Base-by-base conservation (phyloP, 2,329 filamentous ascomycete species). In the Simplicillium aogashimaense region DNA sequence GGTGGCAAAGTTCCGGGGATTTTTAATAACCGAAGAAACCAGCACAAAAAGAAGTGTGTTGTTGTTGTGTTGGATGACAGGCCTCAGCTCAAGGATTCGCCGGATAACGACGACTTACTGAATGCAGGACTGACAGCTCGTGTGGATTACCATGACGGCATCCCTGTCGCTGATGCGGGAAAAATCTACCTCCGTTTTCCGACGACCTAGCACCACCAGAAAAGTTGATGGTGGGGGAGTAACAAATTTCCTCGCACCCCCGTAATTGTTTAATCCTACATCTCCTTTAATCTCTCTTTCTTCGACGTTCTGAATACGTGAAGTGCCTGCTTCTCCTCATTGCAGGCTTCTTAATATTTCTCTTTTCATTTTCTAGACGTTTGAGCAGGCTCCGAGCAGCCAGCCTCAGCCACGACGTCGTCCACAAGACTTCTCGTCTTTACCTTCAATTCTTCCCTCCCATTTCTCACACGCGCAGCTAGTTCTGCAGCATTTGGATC, bases 401-500 rank as follows among this genome's bases (percentile, higher is more conserved):
- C 64, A 48, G 49, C 52, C 53, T 47, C 51, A 47, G 50, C 48
- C 58, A 70, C 65, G 67, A 66, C 66, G 60, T 60, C 57, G 49
- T 54, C 59, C 44, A 53, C 58, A 49, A 52, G 38, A 51, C 45
- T 45, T 47, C 52, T 48, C 48, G 37, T 37, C 55, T 45, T 51
- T 53, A 50, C 54, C 53, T 77, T 77, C 70, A 54, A 67, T 79
- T 77, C 74, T 73, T 49, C 61, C 50, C 63, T 58, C 58, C 56
- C 61, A 57, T 65, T 74, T 64, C 60, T 61, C 57, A 64, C 65
- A 56, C 59, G 67, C 66, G 78, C 78, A 81, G 78, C 78, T 69
- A 76, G 79, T 67, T 70, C 78, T 83, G 78, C 76, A 50, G 69
- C 75, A 70, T 53, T 61, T 57, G 56, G 64, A 61, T 59, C 60